Evolutionary conservation across 176 grass and related monocot species (phyloP).

Genomic region (Zea luxurians): DNA sequence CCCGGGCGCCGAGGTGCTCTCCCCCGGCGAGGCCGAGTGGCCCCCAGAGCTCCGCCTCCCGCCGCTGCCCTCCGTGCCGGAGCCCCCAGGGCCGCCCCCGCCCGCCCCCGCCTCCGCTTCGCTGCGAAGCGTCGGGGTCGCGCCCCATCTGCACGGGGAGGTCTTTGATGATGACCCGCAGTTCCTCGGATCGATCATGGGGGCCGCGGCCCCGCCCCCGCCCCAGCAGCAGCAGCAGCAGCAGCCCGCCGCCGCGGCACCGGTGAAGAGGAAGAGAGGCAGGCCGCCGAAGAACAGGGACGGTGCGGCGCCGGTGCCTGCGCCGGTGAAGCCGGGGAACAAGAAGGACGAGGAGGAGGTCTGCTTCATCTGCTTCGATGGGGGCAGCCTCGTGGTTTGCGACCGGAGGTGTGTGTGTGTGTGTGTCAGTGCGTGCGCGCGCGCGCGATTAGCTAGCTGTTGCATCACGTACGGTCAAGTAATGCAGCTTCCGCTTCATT

Average conservation of each 20-base stretch:
- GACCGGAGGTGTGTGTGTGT: conserved; percentile 63
- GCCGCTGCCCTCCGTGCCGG: neutral
- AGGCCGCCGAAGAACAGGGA: conserved; percentile 79
- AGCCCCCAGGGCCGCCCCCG: neutral
- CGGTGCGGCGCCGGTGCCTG: neutral
- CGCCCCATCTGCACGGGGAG: conserved; percentile 17
- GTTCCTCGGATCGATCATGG: conserved; percentile 65
- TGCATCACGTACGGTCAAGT: neutral
- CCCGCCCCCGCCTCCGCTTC: neutral
- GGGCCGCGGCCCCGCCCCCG: neutral
- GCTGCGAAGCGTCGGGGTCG: conserved; percentile 12
- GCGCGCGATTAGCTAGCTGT: neutral
- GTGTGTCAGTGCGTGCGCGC: too few relatives aligned
- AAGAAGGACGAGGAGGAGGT: conserved; percentile 82
- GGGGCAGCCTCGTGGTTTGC: conserved; percentile 88
- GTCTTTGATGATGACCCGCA: conserved; percentile 49
- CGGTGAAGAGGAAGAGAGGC: conserved; percentile 80
- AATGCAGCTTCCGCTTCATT: neutral
- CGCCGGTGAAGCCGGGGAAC: conserved; percentile 34
- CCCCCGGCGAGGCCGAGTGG: conserved; percentile 56
- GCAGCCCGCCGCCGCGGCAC: neutral
- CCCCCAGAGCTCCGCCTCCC: conserved; percentile 63
- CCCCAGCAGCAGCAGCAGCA: neutral
- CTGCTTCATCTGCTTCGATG: conserved; percentile 98
- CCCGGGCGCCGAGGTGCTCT: conserved; percentile 45